Conservation (phyloP, 1,139 yeast genomes). For the Scheffersomyces parashehatae region DNA sequence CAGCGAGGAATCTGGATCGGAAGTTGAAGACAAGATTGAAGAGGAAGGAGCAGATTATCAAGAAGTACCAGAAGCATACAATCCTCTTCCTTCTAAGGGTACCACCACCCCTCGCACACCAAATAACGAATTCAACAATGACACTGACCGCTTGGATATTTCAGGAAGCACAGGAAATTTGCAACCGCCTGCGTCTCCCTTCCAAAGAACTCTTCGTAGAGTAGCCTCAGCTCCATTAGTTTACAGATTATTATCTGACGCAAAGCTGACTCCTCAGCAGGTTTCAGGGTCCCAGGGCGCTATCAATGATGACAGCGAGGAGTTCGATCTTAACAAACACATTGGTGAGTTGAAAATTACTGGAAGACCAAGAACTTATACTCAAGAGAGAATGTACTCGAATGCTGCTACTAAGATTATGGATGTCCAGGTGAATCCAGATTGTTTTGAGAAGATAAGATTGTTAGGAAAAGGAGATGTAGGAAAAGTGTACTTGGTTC, state of each 20-base stretch:
- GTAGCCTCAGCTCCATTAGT: slow-evolving; percentile 84
- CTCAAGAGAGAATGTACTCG: slow-evolving; percentile 67
- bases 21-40: slow-evolving; percentile 2
- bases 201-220: slow-evolving; percentile 61
- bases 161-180: slow-evolving; percentile 1
- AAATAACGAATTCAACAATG: slow-evolving; percentile 1
- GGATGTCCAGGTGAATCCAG: slow-evolving; percentile 80
- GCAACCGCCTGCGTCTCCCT: slow-evolving; percentile 27
- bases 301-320: slow-evolving; percentile 12
- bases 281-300: not conserved
- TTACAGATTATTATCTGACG: slow-evolving; percentile 35
- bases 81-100: slow-evolving; percentile 5
- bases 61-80: slow-evolving; percentile 2
- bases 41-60: slow-evolving; percentile 2
- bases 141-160: not conserved
- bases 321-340: slow-evolving; percentile 49
- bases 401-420: slow-evolving; percentile 70
- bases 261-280: slow-evolving; percentile 5
- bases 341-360: slow-evolving; percentile 53
- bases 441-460: slow-evolving; percentile 84
- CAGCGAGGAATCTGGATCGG: slow-evolving; percentile 12
- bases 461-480: slow-evolving; percentile 96
- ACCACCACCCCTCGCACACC: slow-evolving; percentile 7
- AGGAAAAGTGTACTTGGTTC: slow-evolving; percentile 90
- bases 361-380: slow-evolving; percentile 50